Evolutionary conservation across 2,329 filamentous ascomycete genomes (phyloP).

Genomic region (Neofusicoccum parvum): DNA sequence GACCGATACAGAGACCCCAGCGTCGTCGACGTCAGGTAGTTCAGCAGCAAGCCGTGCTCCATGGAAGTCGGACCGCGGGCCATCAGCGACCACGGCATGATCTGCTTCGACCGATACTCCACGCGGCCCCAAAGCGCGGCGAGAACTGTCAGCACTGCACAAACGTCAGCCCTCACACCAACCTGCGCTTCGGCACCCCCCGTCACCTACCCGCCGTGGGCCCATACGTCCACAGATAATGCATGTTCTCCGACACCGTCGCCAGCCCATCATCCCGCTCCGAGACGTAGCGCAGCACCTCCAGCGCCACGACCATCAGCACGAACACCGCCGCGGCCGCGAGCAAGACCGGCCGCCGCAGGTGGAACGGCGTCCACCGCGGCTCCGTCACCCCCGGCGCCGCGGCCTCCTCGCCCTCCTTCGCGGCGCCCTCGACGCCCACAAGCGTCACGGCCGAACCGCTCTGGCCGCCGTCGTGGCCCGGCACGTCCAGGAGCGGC

Average conservation of each 20-base stretch:
- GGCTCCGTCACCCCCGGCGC: not conserved
- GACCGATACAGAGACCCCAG: too few species aligned
- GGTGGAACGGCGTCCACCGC: not conserved
- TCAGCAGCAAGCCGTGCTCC: not conserved
- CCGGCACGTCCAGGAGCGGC: too few species aligned
- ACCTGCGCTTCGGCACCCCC: too few species aligned
- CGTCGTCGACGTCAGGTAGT: too few species aligned
- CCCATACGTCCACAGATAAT: conserved; percentile 16
- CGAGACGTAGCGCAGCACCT: not conserved
- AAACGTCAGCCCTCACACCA: not conserved
- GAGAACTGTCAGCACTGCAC: not conserved
- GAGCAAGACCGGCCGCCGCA: not conserved
- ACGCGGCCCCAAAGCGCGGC: not conserved
- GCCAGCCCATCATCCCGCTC: not conserved
- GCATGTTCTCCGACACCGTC: not conserved
- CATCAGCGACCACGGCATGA: not conserved
- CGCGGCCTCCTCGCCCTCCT: too few species aligned
- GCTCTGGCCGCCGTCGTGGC: too few species aligned
- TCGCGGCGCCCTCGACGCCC: too few species aligned
- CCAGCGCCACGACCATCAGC: not conserved
- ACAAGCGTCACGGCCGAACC: too few species aligned
- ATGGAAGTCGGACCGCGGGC: not conserved
- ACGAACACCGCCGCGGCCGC: not conserved
- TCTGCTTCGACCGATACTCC: not conserved
- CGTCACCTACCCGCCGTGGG: not conserved